A percentile compares a stretch with the other conserved stretches of the same genome.
Conservation (phyloP, 352 stramenopile genomes). For the Bremia lactucae region DNA sequence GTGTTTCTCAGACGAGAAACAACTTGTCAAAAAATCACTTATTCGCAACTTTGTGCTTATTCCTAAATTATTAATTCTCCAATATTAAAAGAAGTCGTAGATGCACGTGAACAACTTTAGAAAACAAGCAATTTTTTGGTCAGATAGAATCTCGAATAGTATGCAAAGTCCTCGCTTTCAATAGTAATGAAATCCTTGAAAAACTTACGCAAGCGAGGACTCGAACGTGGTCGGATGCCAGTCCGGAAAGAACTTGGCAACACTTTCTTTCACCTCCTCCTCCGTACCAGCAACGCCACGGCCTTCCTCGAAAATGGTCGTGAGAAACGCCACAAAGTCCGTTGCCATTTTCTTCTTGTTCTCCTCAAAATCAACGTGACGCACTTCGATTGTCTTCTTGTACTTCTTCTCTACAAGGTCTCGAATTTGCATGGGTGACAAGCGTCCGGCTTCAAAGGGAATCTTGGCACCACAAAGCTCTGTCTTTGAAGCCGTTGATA, state of each 20-base stretch:
- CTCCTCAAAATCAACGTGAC: constrained; percentile 9
- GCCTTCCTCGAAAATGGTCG: constrained; percentile 10
- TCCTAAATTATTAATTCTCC: no score
- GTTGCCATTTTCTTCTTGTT: constrained; percentile 19
- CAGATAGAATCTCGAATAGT: no score
- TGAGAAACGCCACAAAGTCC: constrained; percentile 13
- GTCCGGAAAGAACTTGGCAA: constrained; percentile 17
- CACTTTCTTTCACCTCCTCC: constrained; percentile 7
- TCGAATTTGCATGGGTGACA: constrained; percentile 13
- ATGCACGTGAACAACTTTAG: no score
- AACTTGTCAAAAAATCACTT: no score
- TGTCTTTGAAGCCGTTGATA: constrained; percentile 7
- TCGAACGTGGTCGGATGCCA: constrained; percentile 20
- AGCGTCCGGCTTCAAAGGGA: constrained; percentile 13
- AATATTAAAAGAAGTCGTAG: no score
- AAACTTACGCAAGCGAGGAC: constrained; percentile 9
- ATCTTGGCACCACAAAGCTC: constrained; percentile 10
- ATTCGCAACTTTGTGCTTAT: no score
- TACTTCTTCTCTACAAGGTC: constrained; percentile 18
- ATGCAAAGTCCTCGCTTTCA: no score
- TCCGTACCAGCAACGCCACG: constrained; percentile 9
- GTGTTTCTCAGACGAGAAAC: no score
- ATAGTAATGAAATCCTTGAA: no score
- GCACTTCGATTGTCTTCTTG: constrained; percentile 20
- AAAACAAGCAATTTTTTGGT: no score